These are phyloP conservation scores for Taphrina betulina DNA, from an alignment of 1,139 yeast species.

Conservation along the genomic window DNA sequence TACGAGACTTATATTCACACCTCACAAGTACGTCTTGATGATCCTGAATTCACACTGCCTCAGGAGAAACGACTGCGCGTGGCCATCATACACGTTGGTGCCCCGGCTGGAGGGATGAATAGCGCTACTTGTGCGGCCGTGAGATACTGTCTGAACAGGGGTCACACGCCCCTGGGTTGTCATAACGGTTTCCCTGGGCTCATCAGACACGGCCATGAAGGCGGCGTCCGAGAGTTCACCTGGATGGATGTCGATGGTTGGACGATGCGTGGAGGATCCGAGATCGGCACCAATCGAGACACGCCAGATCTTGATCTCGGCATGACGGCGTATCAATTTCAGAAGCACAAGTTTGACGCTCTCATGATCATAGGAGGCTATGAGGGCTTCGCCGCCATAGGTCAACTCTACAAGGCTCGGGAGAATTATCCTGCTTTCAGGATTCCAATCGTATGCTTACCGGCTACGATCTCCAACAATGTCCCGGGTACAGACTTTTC, in stretches of 20 bases:
- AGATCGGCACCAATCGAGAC: constrained; percentile 88
- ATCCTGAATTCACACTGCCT: constrained; percentile 37
- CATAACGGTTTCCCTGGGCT: constrained; percentile 93
- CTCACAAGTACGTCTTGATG: constrained; percentile 37
- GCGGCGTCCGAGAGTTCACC: constrained; percentile 64
- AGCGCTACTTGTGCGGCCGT: constrained; percentile 91
- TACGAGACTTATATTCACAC: constrained; percentile 54
- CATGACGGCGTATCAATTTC: constrained; percentile 84
- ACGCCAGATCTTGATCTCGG: constrained; percentile 82
- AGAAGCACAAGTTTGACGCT: constrained; percentile 80
- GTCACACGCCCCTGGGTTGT: constrained; percentile 83
- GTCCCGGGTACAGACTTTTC: constrained; percentile 98
- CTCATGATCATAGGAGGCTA: constrained; percentile 90
- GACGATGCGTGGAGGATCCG: constrained; percentile 91
- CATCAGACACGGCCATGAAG: constrained; percentile 57
- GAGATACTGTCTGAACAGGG: constrained; percentile 82
- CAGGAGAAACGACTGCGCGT: constrained; percentile 50
- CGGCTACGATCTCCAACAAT: constrained; percentile 95
- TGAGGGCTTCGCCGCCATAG: constrained; percentile 82
- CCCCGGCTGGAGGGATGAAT: constrained; percentile 96
- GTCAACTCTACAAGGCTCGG: constrained; percentile 74
- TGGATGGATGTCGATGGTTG: constrained; percentile 91
- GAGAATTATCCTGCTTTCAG: constrained; percentile 79
- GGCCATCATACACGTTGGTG: constrained; percentile 89
- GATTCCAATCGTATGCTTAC: constrained; percentile 89